Evolutionary conservation across 306 rosid species (phyloP).

Genomic region (Ziziphus jujuba): DNA sequence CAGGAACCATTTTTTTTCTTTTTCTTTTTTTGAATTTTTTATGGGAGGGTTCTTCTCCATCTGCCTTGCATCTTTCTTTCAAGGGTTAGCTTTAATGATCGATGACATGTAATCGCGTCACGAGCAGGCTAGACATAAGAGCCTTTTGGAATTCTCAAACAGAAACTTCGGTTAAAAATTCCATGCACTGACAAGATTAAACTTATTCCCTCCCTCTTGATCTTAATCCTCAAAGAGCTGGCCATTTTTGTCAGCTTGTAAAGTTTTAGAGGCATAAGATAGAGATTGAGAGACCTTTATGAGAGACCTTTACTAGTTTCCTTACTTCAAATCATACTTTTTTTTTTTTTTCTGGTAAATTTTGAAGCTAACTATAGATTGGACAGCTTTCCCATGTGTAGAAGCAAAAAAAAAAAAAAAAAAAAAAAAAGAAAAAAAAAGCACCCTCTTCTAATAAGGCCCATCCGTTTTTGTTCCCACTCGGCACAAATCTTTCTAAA

Average conservation of each 20-base stretch:
- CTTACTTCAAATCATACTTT: neutral
- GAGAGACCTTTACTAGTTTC: too few relatives aligned
- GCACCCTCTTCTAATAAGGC: slow-evolving; percentile 49
- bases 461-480: slow-evolving; percentile 87
- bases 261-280: neutral
- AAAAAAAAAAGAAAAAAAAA: slow-evolving; percentile 23
- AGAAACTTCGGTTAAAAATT: neutral
- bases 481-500: slow-evolving; percentile 40
- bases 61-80: neutral
- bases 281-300: too few relatives aligned
- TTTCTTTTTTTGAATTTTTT: neutral
- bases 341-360: neutral
- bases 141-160: neutral
- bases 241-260: neutral
- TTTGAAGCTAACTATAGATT: slow-evolving; percentile 21
- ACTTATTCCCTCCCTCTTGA: too few relatives aligned
- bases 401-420: slow-evolving; percentile 29
- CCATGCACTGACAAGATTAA: neutral
- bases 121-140: neutral
- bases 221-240: neutral
- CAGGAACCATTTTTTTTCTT: slow-evolving; percentile 26
- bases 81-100: neutral
- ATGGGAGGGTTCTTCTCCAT: slow-evolving; percentile 19
- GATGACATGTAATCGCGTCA: neutral
- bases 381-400: slow-evolving; percentile 45